phyloP scores from a whole-genome alignment of 306 rosid genomes.

The Prunus dulcis region DNA sequence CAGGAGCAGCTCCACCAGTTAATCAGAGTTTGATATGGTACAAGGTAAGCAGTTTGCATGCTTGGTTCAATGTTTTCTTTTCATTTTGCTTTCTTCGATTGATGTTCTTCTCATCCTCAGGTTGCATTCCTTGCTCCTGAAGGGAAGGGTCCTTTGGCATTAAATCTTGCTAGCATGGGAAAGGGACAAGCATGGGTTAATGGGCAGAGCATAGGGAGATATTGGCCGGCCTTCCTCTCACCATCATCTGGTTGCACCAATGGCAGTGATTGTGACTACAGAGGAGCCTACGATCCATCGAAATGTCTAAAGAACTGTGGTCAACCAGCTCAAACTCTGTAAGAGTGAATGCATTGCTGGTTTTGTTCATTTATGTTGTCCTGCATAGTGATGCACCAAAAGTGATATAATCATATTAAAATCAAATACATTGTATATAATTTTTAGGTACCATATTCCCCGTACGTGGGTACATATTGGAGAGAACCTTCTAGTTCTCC shows the following conservation, averaged over 20 bases:
- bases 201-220: slow-evolving; percentile 15
- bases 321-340: slow-evolving; percentile 13
- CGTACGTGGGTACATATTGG: slow-evolving; percentile 15
- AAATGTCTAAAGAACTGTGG: slow-evolving; percentile 21
- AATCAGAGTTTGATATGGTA: slow-evolving; percentile 18
- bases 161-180: slow-evolving; percentile 22
- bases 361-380: background rate
- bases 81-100: background rate
- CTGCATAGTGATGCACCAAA: too few species aligned
- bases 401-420: background rate
- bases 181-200: slow-evolving; percentile 19
- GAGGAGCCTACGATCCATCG: slow-evolving; percentile 13
- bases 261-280: slow-evolving; percentile 8
- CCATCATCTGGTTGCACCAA: slow-evolving; percentile 10
- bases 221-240: slow-evolving; percentile 11
- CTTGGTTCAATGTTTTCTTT: background rate
- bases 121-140: slow-evolving; percentile 8
- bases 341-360: background rate
- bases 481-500: slow-evolving; percentile 30
- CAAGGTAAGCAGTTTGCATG: slow-evolving; percentile 7
- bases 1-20: slow-evolving; percentile 14
- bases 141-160: slow-evolving; percentile 14
- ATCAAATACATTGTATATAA: background rate
- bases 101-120: slow-evolving; percentile 13
- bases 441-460: slow-evolving; percentile 34